Base-by-base conservation (phyloP, 805 yeast species). In the Kodamaea laetipori region DNA sequence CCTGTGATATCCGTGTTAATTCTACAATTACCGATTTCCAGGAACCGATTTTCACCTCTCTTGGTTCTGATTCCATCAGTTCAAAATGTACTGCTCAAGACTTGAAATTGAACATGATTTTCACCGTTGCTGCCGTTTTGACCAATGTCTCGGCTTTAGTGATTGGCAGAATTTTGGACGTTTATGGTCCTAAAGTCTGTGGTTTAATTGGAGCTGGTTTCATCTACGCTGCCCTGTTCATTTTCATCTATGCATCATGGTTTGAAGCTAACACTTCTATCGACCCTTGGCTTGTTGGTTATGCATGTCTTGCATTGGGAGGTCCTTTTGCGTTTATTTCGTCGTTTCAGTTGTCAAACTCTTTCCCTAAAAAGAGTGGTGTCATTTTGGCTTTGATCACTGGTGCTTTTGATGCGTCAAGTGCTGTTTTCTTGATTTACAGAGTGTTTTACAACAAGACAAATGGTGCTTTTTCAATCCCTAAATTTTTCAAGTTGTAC, bases 381-480 rank as follows among this genome's bases (percentile, higher is more conserved):
- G 60, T 75, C 10, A 67, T 78, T 15, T 64, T 78, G 51, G 82
- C 82, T 16, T 60, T 78, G 33, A 56, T 78, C 44, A 77, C 82
- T 1, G 82, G 83, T 12, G 81, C 83, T 0, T 78, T 78, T 48
- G 83, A 78, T 58, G 76, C 82, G 7, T 76, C 81, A 2, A 73
- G 79, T 6, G 81, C 82, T 1, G 71, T 78, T 12, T 78, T 78
- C 53, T 63, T 78, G 54, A 37, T 76, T 37, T 78, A 77, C 62
- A 70, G 70, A 41, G 51, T 70, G 15, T 44, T 70, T 24, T 78
- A 73, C 59, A 51, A 55, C 35, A 53, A 48, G 11, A 52, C 68
- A 11, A 51, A 61, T 3, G 61, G 58, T 0, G 37, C 59, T 1
- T 75, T 78, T 57, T 61, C 67, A 6, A 50, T 78, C 42, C 64